Evolutionary conservation across 1,139 yeast genomes (phyloP).

Genomic region (Kurtzmaniella quercitrusa): DNA sequence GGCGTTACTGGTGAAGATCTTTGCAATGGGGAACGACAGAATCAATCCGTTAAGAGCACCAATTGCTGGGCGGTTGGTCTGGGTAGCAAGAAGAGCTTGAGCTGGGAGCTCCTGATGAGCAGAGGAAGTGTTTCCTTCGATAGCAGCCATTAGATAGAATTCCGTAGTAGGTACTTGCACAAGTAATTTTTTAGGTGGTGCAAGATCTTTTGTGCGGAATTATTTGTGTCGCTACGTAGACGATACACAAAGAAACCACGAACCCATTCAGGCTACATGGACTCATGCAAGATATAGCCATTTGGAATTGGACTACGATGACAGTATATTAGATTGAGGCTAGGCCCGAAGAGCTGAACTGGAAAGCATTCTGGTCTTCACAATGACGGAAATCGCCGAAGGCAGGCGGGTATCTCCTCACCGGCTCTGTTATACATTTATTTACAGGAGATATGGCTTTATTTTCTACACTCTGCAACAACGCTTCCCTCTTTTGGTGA

Average conservation of each 20-base stretch:
- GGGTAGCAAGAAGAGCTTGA: slow-evolving; percentile 38
- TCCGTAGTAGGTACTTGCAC: not conserved
- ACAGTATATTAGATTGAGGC: too few relatives aligned
- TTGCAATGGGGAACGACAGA: slow-evolving; percentile 56
- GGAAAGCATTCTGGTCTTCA: too few relatives aligned
- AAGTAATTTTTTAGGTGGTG: not conserved
- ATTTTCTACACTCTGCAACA: too few relatives aligned
- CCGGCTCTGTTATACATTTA: too few relatives aligned
- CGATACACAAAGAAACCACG: not conserved
- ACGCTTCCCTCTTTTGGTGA: too few relatives aligned
- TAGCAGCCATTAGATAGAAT: not conserved
- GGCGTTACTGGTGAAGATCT: slow-evolving; percentile 55
- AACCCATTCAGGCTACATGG: too few relatives aligned
- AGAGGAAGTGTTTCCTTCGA: not conserved
- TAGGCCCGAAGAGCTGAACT: too few relatives aligned
- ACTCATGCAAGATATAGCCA: too few relatives aligned
- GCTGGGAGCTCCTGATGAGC: slow-evolving; percentile 32
- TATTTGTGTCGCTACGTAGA: not conserved
- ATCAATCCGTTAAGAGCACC: slow-evolving; percentile 57
- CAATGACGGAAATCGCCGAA: too few relatives aligned
- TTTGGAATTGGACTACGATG: too few relatives aligned
- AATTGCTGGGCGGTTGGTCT: slow-evolving; percentile 53
- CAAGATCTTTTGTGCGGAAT: not conserved
- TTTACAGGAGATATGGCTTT: too few relatives aligned
- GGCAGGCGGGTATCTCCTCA: too few relatives aligned